Conservation (phyloP, 352 stramenopile genomes). For the Phytophthora lateralis region DNA sequence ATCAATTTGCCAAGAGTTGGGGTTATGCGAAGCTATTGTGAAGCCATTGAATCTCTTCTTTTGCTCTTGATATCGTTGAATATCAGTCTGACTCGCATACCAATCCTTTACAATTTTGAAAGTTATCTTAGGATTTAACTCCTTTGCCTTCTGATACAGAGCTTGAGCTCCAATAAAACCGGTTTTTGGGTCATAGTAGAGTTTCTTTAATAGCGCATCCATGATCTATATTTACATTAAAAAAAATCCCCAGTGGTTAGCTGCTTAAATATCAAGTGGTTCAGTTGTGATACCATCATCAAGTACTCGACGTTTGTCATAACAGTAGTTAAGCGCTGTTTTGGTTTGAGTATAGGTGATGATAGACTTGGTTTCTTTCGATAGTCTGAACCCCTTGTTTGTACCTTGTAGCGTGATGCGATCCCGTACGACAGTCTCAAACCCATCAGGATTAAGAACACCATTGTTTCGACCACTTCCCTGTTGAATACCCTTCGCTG, state of each 20-base stretch:
- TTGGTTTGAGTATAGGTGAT: no score
- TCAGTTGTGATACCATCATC: background rate
- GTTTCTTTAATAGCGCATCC: constrained; percentile 22
- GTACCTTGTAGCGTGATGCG: no score
- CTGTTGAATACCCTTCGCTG: no score
- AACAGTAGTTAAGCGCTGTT: no score
- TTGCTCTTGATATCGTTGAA: constrained; percentile 32
- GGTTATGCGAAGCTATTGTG: constrained; percentile 10
- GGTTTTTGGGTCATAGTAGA: constrained; percentile 37
- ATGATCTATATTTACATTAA: constrained; percentile 21
- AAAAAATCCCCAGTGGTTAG: constrained; percentile 6
- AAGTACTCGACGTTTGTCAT: no score
- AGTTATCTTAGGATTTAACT: constrained; percentile 8
- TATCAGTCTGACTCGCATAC: constrained; percentile 18
- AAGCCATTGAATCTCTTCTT: constrained; percentile 9
- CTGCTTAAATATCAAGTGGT: constrained; percentile 10
- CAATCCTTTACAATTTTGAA: constrained; percentile 25
- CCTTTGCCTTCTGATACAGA: constrained; percentile 29
- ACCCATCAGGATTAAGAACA: no score
- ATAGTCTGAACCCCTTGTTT: no score
- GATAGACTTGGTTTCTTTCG: no score
- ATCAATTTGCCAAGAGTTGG: constrained; percentile 42
- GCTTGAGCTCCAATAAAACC: constrained; percentile 25
- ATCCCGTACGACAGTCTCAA: no score
- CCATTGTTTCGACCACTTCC: no score